Percentiles rank a stretch among this genome's conserved stretches.
Conservation (phyloP, 768 basidiomycete species). For the Mycena indigotica region DNA sequence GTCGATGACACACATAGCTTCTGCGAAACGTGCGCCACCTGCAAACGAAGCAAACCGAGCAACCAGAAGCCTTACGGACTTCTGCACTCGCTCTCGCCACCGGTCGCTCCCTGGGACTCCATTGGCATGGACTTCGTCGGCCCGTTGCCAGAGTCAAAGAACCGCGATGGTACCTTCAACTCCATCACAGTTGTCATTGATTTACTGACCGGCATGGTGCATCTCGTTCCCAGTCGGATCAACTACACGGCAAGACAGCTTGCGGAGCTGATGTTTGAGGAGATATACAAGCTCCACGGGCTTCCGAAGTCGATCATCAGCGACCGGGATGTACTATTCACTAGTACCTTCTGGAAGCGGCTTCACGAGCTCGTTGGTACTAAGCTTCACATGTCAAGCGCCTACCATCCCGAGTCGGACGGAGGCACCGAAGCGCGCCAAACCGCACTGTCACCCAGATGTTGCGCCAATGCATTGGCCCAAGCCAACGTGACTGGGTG, state of each 20-base stretch:
- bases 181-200: constrained; percentile 28
- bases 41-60: constrained; percentile 9
- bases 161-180: constrained; percentile 26
- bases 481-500: constrained; percentile 3
- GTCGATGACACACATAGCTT: constrained; percentile 9
- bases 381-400: constrained; percentile 24
- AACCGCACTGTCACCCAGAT: constrained; percentile 33
- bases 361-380: constrained; percentile 17
- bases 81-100: constrained; percentile 21
- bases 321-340: constrained; percentile 34
- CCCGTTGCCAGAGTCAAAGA: constrained; percentile 19
- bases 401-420: constrained; percentile 41
- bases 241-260: constrained; percentile 26
- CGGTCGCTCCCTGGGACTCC: constrained; percentile 25
- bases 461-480: constrained; percentile 22
- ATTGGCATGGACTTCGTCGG: constrained; percentile 26
- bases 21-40: constrained; percentile 16
- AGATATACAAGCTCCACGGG: constrained; percentile 32
- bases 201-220: constrained; percentile 27
- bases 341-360: constrained; percentile 26
- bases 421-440: constrained; percentile 37
- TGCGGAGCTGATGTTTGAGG: constrained; percentile 28
- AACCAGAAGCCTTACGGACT: constrained; percentile 20
- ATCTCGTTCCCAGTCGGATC: constrained; percentile 23
- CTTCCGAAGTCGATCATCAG: constrained; percentile 28